These are phyloP conservation scores for Parachlorella kessleri DNA, from an alignment of 139 green algal species.

Conservation along the genomic window DNA sequence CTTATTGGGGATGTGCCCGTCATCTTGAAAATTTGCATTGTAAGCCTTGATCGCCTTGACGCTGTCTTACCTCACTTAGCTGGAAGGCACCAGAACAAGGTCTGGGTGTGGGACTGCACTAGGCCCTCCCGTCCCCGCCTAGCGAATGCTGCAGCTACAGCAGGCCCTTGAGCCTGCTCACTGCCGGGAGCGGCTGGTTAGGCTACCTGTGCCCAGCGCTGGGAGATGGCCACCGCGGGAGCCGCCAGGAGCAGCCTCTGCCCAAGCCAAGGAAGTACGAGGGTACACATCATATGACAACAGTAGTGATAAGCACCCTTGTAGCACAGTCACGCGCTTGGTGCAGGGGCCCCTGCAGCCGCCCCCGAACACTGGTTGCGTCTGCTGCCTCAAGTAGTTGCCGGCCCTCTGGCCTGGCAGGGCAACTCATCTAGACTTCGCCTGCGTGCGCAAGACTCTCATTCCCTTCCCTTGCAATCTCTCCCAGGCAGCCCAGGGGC, in stretches of 20 bases:
- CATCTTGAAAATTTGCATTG: no score
- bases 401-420: no score
- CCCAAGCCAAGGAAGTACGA: background rate
- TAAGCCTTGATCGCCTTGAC: no score
- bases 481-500: no score
- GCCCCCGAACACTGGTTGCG: background rate
- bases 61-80: conserved; percentile 6
- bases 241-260: conserved; percentile 38
- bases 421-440: no score
- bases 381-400: background rate
- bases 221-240: conserved; percentile 18
- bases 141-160: background rate
- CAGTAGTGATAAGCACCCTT: background rate
- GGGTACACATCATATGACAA: background rate
- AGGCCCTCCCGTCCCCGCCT: no score
- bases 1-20: no score
- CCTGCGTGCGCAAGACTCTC: no score
- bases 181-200: background rate
- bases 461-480: no score
- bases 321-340: background rate
- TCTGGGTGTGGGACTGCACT: background rate
- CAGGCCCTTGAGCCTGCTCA: background rate
- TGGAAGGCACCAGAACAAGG: conserved; percentile 6
- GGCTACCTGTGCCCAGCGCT: conserved; percentile 21
- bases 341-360: background rate